These are phyloP conservation scores for Panellus pusillus DNA, from an alignment of 768 basidiomycete genomes.

Conservation along the genomic window DNA sequence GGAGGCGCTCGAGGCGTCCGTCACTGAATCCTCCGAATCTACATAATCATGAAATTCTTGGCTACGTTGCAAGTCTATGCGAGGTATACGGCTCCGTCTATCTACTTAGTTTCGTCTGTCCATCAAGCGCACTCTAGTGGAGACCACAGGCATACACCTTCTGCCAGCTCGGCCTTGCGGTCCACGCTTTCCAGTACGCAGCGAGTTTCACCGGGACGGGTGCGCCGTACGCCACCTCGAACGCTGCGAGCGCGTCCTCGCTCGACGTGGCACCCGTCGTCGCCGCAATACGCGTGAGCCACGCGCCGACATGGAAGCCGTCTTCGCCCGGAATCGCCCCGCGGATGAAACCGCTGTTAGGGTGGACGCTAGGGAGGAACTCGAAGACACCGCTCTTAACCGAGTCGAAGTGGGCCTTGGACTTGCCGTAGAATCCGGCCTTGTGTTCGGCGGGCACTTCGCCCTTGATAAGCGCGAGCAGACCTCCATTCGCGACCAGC, in stretches of 20 bases:
- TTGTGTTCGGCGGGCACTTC: constrained; percentile 35
- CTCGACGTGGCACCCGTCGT: constrained; percentile 36
- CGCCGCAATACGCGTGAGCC: constrained; percentile 49
- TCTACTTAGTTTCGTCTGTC: no score
- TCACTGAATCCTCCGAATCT: constrained; percentile 39
- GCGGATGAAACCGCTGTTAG: constrained; percentile 43
- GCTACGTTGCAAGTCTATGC: neutral
- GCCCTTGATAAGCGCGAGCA: constrained; percentile 44
- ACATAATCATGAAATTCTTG: constrained; percentile 19
- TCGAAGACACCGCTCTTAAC: constrained; percentile 38
- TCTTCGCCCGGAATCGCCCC: constrained; percentile 50
- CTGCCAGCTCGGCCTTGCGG: constrained; percentile 44
- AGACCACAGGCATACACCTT: constrained; percentile 44
- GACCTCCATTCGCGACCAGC: constrained; percentile 36
- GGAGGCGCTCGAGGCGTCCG: constrained; percentile 63
- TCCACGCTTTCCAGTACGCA: constrained; percentile 47
- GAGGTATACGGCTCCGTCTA: neutral
- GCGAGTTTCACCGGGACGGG: constrained; percentile 39
- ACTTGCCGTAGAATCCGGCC: constrained; percentile 38
- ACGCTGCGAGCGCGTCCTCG: constrained; percentile 35
- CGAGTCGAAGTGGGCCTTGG: constrained; percentile 38
- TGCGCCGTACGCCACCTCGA: constrained; percentile 41
- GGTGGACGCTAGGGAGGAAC: constrained; percentile 41
- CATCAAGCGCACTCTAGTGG: no score
- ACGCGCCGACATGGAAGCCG: constrained; percentile 55